Evolutionary conservation across 140 eudicot species (phyloP).

Genomic region (Anethum foeniculum): DNA sequence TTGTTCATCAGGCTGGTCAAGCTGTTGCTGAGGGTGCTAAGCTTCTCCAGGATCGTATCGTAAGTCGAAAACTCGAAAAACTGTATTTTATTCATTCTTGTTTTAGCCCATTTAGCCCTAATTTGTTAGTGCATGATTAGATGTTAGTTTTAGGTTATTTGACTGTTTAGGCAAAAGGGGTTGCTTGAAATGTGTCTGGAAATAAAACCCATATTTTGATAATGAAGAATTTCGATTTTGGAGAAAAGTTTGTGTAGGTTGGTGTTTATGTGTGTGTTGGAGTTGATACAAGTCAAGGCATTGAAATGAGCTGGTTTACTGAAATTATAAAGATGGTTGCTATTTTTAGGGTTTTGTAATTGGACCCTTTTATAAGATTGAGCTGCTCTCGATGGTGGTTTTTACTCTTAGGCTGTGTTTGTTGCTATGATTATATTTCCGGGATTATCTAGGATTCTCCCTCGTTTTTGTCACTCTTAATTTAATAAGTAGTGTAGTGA

Average conservation of each 20-base stretch:
- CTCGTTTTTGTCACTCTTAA: neutral
- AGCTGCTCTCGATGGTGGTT: neutral
- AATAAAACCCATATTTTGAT: neutral
- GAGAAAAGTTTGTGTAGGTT: neutral
- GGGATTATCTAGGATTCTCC: neutral
- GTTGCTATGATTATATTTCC: neutral
- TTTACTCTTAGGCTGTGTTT: neutral
- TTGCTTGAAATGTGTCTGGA: neutral
- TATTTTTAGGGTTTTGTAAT: neutral
- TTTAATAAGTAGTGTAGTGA: neutral
- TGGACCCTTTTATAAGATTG: neutral
- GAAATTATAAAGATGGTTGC: neutral
- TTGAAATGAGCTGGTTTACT: neutral
- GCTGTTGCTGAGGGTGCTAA: slow-evolving; percentile 98
- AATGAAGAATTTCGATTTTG: neutral
- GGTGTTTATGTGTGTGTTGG: neutral
- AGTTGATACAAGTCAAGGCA: neutral
- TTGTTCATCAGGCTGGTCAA: slow-evolving; percentile 90
- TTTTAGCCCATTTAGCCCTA: neutral
- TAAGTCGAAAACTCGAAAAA: slow-evolving; percentile 14
- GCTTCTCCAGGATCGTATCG: slow-evolving; percentile 73
- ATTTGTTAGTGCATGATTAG: neutral
- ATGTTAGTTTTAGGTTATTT: neutral
- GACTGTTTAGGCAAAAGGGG: neutral
- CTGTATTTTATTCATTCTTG: neutral